Conservation (phyloP, 208 protist species). For the Trypanosoma melophagium region DNA sequence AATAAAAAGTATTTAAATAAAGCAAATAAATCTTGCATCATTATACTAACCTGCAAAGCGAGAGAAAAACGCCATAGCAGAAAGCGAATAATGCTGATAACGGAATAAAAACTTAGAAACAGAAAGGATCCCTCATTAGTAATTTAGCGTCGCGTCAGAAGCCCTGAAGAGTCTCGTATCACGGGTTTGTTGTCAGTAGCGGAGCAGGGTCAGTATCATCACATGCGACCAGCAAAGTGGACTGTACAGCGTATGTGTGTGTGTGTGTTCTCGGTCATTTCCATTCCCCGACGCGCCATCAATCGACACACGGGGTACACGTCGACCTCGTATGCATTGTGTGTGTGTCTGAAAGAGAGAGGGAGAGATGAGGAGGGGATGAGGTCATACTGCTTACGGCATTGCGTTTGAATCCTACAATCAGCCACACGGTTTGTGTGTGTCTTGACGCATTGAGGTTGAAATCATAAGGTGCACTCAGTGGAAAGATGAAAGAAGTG, state of each 20-base stretch:
- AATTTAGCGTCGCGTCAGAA: conserved; percentile 17
- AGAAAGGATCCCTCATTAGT: too few relatives aligned
- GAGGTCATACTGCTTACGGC: conserved; percentile 50
- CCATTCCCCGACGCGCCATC: conserved; percentile 38
- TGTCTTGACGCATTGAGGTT: conserved; percentile 35
- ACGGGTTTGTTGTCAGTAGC: conserved; percentile 14
- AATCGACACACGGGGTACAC: conserved; percentile 33
- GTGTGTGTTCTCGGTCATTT: conserved; percentile 29
- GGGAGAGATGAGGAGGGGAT: not conserved
- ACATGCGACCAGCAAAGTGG: not conserved
- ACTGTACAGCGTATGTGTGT: not conserved
- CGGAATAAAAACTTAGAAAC: not conserved
- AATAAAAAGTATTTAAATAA: not conserved
- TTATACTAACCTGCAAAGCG: conserved; percentile 42
- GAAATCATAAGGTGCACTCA: conserved; percentile 12
- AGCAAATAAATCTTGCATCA: conserved; percentile 23
- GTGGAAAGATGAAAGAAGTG: not conserved
- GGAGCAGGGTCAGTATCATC: conserved; percentile 25
- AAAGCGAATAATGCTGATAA: conserved; percentile 40
- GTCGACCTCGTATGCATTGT: conserved; percentile 20
- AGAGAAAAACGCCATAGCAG: conserved; percentile 24
- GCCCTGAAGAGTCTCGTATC: conserved; percentile 34
- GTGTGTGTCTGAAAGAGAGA: not conserved
- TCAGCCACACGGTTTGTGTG: conserved; percentile 28
- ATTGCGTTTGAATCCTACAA: conserved; percentile 44